Percentiles rank a stretch among this genome's conserved stretches.
phyloP scores from a whole-genome alignment of 2,329 filamentous ascomycete genomes.

The Myriosclerotinia duriaeana region DNA sequence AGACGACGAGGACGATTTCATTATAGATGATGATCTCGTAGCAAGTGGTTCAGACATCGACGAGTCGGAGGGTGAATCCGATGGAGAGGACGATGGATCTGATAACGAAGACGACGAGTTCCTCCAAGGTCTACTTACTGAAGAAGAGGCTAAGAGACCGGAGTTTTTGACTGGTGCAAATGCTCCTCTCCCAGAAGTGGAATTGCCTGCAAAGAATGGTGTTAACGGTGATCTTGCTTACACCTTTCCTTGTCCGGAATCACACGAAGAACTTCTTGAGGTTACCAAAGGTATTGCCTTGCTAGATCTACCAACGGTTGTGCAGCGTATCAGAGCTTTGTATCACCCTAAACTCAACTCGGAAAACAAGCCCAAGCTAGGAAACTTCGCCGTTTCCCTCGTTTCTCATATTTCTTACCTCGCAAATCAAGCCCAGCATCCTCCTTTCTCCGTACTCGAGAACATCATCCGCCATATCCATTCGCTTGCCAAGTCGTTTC shows the following conservation, averaged over 20 bases:
- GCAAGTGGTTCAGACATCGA: conserved; percentile 76
- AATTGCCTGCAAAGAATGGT: conserved; percentile 41
- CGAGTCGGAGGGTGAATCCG: conserved; percentile 51
- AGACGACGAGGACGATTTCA: conserved; percentile 92
- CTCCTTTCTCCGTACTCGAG: conserved; percentile 70
- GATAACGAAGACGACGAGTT: conserved; percentile 66
- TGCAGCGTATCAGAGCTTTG: conserved; percentile 88
- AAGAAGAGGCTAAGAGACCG: conserved; percentile 55
- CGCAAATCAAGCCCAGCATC: conserved; percentile 45
- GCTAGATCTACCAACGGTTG: conserved; percentile 69
- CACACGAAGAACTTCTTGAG: conserved; percentile 69
- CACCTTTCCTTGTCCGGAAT: conserved; percentile 82
- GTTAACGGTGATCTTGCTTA: conserved; percentile 65
- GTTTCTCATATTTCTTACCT: conserved; percentile 61
- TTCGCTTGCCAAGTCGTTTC: conserved; percentile 83
- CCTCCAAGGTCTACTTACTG: conserved; percentile 64
- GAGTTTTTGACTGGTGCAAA: conserved; percentile 51
- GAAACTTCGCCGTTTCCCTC: conserved; percentile 63
- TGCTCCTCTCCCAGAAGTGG: conserved; percentile 46
- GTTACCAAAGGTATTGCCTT: conserved; percentile 61
- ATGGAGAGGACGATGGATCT: conserved; percentile 45
- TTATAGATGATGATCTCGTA: conserved; percentile 84
- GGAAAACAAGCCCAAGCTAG: conserved; percentile 81
- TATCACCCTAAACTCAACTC: conserved; percentile 84
- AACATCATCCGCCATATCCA: conserved; percentile 85